Evolutionary conservation across 495 filamentous ascomycete species (phyloP), one percentile per base, ranked within the genome.

Genomic region (Penicillium riverlandense): DNA sequence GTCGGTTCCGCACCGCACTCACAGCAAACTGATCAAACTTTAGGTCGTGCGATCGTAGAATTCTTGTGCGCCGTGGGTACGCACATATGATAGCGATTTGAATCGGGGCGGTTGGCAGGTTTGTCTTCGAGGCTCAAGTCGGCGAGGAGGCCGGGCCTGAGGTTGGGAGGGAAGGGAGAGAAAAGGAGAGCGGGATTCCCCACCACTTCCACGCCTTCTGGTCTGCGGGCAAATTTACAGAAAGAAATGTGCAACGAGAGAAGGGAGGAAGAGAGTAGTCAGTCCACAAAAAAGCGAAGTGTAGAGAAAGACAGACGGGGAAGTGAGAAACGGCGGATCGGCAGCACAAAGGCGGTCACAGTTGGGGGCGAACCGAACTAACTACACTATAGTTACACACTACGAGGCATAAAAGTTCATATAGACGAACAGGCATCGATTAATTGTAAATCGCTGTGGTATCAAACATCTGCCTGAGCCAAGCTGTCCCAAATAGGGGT

Each of bases 301-400:
- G 32, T 2, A 10, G 32, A 43, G 52, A 46, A 41, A 50, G 50
- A 45, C 47, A 54, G 43, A 43, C 16, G 9, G 52, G 55, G 30
- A 22, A 22, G 22, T 4, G 22, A 22, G 22, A 34, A 47, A 49
- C 40, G 48, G 56, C 44, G 48, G 52, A 57, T 54, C 53, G 53
- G 50, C 56, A 57, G 43, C 51, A 57, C 54, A 58, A 34, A 12
- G 32, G 32, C n/a, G 32, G n/a, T 34, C 32, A 7, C 32, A 12
- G 32, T 34, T 34, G 32, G 9, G 32, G 32, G 32, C 10, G 32
- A 3, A 6, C 22, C 22, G 22, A 4, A 22, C 22, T 6, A 3
- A 22, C 22, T 3, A 22, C 22, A 4, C 2, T 3, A 22, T 22
- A 34, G 10, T 34, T 8, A 2, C n/a, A 2, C n/a, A 34, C 9